These are phyloP conservation scores for Fonsecaea pedrosoi DNA, from an alignment of 2,329 filamentous ascomycete species.

Conservation along the genomic window DNA sequence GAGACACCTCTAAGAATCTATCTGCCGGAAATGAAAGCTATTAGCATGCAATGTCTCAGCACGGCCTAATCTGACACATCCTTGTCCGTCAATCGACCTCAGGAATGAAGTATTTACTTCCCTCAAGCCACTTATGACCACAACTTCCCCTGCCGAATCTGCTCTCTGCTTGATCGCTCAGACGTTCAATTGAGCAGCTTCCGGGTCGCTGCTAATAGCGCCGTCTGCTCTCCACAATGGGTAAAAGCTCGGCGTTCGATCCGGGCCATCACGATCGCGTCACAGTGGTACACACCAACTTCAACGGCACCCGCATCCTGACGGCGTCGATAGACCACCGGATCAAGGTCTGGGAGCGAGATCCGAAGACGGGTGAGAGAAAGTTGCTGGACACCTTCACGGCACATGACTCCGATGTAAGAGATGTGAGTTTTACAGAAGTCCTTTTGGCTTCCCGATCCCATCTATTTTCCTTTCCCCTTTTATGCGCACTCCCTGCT, in stretches of 20 bases:
- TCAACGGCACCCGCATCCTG: constrained; percentile 88
- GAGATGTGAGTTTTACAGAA: constrained; percentile 68
- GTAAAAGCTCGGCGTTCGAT: constrained; percentile 49
- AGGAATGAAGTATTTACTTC: constrained; percentile 4
- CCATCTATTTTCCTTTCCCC: constrained; percentile 36
- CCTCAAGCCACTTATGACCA: neutral
- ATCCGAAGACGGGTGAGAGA: constrained; percentile 77
- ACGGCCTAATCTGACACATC: neutral
- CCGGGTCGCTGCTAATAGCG: neutral
- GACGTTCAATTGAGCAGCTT: neutral
- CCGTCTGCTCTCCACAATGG: constrained; percentile 15
- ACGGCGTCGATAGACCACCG: constrained; percentile 91
- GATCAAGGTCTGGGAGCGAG: constrained; percentile 87
- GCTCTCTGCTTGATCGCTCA: neutral
- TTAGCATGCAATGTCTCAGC: neutral
- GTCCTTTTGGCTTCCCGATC: neutral
- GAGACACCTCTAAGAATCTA: neutral
- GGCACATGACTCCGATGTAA: constrained; percentile 87
- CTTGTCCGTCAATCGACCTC: neutral
- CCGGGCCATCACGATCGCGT: constrained; percentile 68
- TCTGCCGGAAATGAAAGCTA: neutral
- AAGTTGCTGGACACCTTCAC: constrained; percentile 79
- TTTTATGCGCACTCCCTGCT: constrained; percentile 3
- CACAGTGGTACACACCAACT: constrained; percentile 86
- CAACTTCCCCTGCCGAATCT: neutral